phyloP scores from a whole-genome alignment of 2,329 filamentous ascomycete species.

The Claviceps fusiformis region DNA sequence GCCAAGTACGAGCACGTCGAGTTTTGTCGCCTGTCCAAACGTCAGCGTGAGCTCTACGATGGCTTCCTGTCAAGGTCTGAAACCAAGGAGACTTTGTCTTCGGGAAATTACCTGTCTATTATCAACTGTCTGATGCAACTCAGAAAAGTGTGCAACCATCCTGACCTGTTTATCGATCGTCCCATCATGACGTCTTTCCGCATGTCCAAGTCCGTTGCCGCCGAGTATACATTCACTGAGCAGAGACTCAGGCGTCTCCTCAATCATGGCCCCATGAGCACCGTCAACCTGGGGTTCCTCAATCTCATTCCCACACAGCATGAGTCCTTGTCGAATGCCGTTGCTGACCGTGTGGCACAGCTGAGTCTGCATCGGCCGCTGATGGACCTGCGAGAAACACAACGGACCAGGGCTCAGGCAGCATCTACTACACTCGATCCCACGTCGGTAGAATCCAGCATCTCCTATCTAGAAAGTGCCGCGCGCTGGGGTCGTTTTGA shows the following conservation, averaged over 20 bases:
- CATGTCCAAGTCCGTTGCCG: slow-evolving; percentile 66
- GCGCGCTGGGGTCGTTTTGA: slow-evolving; percentile 58
- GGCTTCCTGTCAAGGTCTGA: slow-evolving; percentile 86
- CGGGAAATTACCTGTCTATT: slow-evolving; percentile 92
- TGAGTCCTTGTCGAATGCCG: slow-evolving; percentile 46
- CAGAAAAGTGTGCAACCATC: slow-evolving; percentile 96
- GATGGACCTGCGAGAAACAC: slow-evolving; percentile 57
- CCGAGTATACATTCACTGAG: slow-evolving; percentile 62
- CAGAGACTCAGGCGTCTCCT: slow-evolving; percentile 52
- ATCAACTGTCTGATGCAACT: slow-evolving; percentile 98
- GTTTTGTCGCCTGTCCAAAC: slow-evolving; percentile 86
- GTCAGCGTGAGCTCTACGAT: slow-evolving; percentile 90
- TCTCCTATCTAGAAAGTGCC: slow-evolving; percentile 60
- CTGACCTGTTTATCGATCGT: slow-evolving; percentile 88
- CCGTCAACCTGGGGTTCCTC: slow-evolving; percentile 60
- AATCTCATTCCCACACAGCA: slow-evolving; percentile 63
- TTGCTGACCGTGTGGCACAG: slow-evolving; percentile 43
- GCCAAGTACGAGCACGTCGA: slow-evolving; percentile 96
- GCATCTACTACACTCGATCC: slow-evolving; percentile 45
- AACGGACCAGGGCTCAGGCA: slow-evolving; percentile 47
- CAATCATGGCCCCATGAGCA: slow-evolving; percentile 45
- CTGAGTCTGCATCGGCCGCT: slow-evolving; percentile 58
- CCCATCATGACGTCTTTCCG: slow-evolving; percentile 96
- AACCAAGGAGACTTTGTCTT: slow-evolving; percentile 76
- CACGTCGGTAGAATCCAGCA: slow-evolving; percentile 52